A percentile compares a stretch with the other conserved stretches of the same genome.
These are phyloP conservation scores for Rhypophila decipiens DNA, from an alignment of 495 filamentous ascomycete species.

Conservation along the genomic window DNA sequence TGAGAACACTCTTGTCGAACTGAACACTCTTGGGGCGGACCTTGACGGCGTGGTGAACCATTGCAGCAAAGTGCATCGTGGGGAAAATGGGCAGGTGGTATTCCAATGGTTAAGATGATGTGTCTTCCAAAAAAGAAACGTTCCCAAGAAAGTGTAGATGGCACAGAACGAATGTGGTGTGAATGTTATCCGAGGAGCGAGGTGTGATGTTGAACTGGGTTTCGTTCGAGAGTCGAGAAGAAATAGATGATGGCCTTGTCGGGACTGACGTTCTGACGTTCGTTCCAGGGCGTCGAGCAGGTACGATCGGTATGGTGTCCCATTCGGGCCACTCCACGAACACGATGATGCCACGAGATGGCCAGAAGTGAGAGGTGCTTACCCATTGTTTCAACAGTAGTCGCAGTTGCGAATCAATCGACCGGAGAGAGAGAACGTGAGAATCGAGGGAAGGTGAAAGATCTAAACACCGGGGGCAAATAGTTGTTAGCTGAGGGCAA, in stretches of 20 bases:
- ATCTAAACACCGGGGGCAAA: slow-evolving; percentile 16
- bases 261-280: too few species aligned
- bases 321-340: too few species aligned
- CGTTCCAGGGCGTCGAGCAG: too few species aligned
- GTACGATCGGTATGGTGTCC: too few species aligned
- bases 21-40: slow-evolving; percentile 41
- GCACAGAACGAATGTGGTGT: slow-evolving; percentile 17
- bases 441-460: slow-evolving; percentile 21
- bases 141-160: slow-evolving; percentile 34
- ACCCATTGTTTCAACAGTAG: slow-evolving; percentile 41
- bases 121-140: slow-evolving; percentile 19
- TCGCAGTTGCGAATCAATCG: slow-evolving; percentile 8
- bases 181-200: slow-evolving; percentile 11
- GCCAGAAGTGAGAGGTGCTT: slow-evolving; percentile 33
- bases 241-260: too few species aligned
- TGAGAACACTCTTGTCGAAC: slow-evolving; percentile 31
- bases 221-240: too few species aligned
- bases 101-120: slow-evolving; percentile 29
- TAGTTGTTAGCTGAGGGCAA: slow-evolving; percentile 16
- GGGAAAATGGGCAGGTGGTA: slow-evolving; percentile 24
- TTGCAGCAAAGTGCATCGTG: slow-evolving; percentile 36
- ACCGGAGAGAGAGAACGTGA: slow-evolving; percentile 4
- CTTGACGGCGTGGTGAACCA: slow-evolving; percentile 36
- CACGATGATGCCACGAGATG: slow-evolving; percentile 17
- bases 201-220: slow-evolving; percentile 18